These are phyloP conservation scores for Phragmites australis DNA, from an alignment of 176 grass and related monocot genomes.

Conservation along the genomic window DNA sequence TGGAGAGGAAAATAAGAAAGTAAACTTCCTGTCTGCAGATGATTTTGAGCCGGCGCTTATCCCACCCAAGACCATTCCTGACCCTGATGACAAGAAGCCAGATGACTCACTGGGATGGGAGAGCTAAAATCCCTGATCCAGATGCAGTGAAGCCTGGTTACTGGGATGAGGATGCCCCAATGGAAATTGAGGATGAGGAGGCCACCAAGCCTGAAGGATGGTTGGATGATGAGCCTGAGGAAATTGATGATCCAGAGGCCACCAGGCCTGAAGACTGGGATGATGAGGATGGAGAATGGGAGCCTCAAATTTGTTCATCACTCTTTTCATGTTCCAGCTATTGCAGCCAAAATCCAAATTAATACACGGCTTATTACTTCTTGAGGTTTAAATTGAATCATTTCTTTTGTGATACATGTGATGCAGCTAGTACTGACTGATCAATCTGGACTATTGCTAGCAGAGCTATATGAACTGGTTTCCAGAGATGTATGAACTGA, in stretches of 20 bases:
- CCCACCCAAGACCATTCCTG: constrained; percentile 88
- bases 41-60: constrained; percentile 90
- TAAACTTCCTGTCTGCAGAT: constrained; percentile 76
- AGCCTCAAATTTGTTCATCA: too few species aligned
- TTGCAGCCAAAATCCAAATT: too few species aligned
- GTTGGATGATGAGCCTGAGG: constrained; percentile 94
- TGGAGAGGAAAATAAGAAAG: constrained; percentile 88
- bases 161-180: constrained; percentile 96
- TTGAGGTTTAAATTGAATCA: too few species aligned
- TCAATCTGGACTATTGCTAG: too few species aligned
- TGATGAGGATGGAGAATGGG: constrained; percentile 98
- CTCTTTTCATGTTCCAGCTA: too few species aligned
- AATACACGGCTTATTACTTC: too few species aligned
- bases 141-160: constrained; percentile 85
- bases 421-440: too few species aligned
- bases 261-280: constrained; percentile 96
- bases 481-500: too few species aligned
- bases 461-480: too few species aligned
- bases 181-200: constrained; percentile 87
- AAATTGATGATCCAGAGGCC: constrained; percentile 89
- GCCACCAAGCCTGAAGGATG: constrained; percentile 92
- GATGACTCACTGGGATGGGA: constrained; percentile 97
- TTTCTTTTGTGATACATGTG: too few species aligned
- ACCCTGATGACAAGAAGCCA: constrained; percentile 98
- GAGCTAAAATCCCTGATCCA: constrained; percentile 80